Conservation (phyloP, 805 yeast species). For the Pichia pseudocactophila region DNA sequence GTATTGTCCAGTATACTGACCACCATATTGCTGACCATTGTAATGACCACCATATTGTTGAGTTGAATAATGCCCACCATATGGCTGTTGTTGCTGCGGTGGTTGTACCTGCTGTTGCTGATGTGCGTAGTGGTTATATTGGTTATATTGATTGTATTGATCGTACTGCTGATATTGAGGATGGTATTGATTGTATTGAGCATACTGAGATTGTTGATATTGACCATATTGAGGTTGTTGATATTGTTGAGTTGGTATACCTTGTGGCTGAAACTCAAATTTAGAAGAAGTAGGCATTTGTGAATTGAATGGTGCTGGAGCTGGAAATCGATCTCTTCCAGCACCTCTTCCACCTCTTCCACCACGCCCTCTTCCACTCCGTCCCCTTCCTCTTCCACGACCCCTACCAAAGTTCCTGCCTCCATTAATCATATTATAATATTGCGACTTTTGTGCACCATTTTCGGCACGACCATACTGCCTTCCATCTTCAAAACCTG, state of each 20-base stretch:
- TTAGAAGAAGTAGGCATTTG: too few species aligned
- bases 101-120: background rate
- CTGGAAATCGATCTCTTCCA: conserved; percentile 2
- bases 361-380: conserved; percentile 8
- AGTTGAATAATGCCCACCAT: background rate
- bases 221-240: background rate
- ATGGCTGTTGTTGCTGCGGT: background rate
- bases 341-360: conserved; percentile 19
- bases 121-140: background rate
- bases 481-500: conserved; percentile 92
- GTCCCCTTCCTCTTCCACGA: conserved; percentile 17
- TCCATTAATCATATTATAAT: conserved; percentile 5
- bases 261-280: background rate
- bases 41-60: background rate
- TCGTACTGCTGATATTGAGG: background rate
- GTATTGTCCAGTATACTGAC: background rate
- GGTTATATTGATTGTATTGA: background rate
- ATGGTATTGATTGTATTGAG: background rate
- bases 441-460: conserved; percentile 66
- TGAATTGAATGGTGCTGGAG: background rate
- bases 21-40: background rate
- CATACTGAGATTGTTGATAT: background rate
- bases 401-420: conserved; percentile 11
- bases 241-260: background rate
- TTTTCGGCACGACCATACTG: conserved; percentile 89